phyloP scores from a whole-genome alignment of 225 moss, liverwort and hornwort genomes.

The Rhytidiadelphus loreus region DNA sequence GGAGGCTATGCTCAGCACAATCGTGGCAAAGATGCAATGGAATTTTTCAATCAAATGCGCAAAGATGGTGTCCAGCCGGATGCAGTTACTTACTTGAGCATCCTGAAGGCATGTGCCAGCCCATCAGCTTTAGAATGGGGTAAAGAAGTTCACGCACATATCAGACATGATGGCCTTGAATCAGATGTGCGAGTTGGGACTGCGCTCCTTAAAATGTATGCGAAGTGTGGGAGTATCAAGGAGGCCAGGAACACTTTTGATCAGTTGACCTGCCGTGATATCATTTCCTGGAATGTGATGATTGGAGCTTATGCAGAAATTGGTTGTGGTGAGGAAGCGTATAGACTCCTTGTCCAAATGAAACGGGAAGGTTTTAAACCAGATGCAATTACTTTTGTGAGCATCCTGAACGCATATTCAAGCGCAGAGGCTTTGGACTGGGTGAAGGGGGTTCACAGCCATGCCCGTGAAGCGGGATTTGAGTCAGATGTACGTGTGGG shows the following conservation, averaged over 20 bases:
- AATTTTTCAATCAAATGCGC: not conserved
- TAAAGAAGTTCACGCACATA: not conserved
- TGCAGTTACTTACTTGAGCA: not conserved
- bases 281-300: slow-evolving; percentile 7
- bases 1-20: not conserved
- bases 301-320: not conserved
- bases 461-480: not conserved
- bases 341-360: not conserved
- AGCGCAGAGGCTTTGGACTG: not conserved
- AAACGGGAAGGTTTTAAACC: not conserved
- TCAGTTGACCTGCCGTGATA: not conserved
- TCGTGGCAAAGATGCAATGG: not conserved
- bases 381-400: not conserved
- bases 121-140: not conserved
- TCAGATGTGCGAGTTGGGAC: not conserved
- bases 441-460: not conserved
- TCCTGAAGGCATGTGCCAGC: not conserved
- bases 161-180: not conserved
- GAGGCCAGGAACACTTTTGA: not conserved
- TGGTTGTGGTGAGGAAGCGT: not conserved
- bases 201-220: not conserved
- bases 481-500: not conserved
- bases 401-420: not conserved
- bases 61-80: not conserved
- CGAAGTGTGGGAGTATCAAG: not conserved